Base-by-base conservation (phyloP, 2,329 filamentous ascomycete genomes). In the Teratosphaeria destructans region DNA sequence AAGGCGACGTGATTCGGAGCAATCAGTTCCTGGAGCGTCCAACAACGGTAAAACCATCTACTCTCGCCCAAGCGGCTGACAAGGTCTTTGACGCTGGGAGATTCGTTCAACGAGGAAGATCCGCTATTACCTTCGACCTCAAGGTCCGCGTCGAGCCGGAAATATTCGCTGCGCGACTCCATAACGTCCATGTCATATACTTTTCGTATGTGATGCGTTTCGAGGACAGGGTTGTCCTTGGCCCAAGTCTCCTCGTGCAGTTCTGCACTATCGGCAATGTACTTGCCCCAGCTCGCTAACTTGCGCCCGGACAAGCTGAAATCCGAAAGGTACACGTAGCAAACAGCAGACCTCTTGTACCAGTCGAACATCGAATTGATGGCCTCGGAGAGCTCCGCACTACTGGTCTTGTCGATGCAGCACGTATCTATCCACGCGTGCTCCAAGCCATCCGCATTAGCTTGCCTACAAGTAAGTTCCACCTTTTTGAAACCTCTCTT, bases 251-350 rank as follows among this genome's bases (percentile, higher is more conserved):
- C 37, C 16, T n/a, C 16, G 37, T 14, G 10, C 16, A n/a, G 1
- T 14, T 16, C 37, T 16, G 37, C 16, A n/a, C 37, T 43, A 16
- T 43, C 37, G 37, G 29, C 29, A 32, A 32, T 43, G 37, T 43
- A 43, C 12, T 11, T 10, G 10, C 12, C 37, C 16, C 37, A 43
- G 12, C 37, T 43, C 53, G 60, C 23, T 59, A 29, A 26, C 10
- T 32, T n/a, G 43, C 3, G 37, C 16, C 37, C 29, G 29, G 29
- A 32, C 29, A 43, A 43, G 12, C 11, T 43, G 12, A 73, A 68
- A 58, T 71, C 70, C 2, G 56, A 53, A 14, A 74, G 64, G 54
- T 65, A 74, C 14, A 65, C 72, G 59, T 73, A 75, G 61, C 73
- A 75, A 6, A 68, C 63, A 11, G 58, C 52, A 1, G 72, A 66